Evolutionary conservation across 2,329 filamentous ascomycete genomes (phyloP).

Genomic region (Cladobotryum protrusum): DNA sequence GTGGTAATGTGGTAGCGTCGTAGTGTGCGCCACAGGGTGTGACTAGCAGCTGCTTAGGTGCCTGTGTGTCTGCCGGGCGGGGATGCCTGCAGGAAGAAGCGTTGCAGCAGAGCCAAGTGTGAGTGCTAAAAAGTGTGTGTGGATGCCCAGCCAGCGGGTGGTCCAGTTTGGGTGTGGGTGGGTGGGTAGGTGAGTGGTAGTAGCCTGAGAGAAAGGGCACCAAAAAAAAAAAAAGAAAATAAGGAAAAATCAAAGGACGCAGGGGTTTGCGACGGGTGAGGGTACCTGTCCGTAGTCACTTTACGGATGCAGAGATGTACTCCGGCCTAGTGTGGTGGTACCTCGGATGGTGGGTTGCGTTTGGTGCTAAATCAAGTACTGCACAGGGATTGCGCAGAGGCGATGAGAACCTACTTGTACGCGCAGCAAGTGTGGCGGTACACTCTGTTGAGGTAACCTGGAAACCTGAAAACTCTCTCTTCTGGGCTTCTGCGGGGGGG

Average conservation of each 20-base stretch:
- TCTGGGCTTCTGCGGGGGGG: conserved; percentile 10
- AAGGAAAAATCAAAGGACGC: too few relatives aligned
- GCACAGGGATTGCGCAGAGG: too few relatives aligned
- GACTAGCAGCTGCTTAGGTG: background rate
- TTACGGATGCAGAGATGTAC: too few relatives aligned
- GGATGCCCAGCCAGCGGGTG: background rate
- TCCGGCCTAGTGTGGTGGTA: too few relatives aligned
- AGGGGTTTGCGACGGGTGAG: too few relatives aligned
- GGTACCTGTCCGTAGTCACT: too few relatives aligned
- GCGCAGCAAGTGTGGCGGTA: conserved; percentile 10
- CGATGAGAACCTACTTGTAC: conserved; percentile 1
- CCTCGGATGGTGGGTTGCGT: background rate
- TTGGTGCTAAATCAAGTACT: background rate
- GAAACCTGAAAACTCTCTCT: background rate
- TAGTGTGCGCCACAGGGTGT: conserved; percentile 8
- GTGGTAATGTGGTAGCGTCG: background rate
- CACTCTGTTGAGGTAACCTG: background rate
- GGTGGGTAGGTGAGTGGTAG: too few relatives aligned
- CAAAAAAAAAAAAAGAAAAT: too few relatives aligned
- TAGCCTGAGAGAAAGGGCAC: too few relatives aligned
- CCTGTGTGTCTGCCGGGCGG: conserved; percentile 7
- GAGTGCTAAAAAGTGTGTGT: conserved; percentile 7
- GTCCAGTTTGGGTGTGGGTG: background rate
- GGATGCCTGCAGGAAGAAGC: conserved; percentile 12
- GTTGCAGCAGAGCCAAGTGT: too few relatives aligned